Conservation (phyloP, 306 rosid genomes). For the Hippophae rhamnoides region DNA sequence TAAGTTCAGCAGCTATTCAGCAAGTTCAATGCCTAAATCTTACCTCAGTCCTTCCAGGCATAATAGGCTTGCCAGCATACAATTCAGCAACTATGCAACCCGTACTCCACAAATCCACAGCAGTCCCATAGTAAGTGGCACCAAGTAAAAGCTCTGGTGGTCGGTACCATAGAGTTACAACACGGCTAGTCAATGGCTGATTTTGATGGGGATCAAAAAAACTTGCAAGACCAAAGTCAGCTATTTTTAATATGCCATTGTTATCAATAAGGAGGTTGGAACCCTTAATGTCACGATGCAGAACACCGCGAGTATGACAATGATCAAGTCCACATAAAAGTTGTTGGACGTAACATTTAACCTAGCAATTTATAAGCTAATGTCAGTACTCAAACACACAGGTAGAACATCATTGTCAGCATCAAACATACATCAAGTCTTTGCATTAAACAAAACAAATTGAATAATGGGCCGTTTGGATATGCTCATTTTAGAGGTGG, state of each 20-base stretch:
- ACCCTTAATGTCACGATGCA: conserved; percentile 92
- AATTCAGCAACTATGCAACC: conserved; percentile 94
- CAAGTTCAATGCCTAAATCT: too few species aligned
- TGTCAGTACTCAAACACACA: conserved; percentile 1
- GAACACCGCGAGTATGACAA: conserved; percentile 74
- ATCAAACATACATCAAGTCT: not conserved
- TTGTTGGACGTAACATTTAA: conserved; percentile 92
- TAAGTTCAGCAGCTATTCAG: not conserved
- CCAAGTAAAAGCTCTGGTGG: conserved; percentile 95
- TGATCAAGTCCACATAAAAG: conserved; percentile 79
- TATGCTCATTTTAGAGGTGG: too few species aligned
- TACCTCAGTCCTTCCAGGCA: conserved; percentile 98
- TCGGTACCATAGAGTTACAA: conserved; percentile 91
- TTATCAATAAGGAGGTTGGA: conserved; percentile 90
- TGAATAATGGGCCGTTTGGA: too few species aligned
- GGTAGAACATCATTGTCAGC: not conserved
- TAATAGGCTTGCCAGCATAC: conserved; percentile 87
- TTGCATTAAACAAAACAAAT: too few species aligned
- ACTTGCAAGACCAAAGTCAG: conserved; percentile 91
- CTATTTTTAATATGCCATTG: conserved; percentile 70
- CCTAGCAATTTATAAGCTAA: conserved; percentile 45
- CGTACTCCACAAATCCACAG: conserved; percentile 89
- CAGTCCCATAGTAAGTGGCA: conserved; percentile 75
- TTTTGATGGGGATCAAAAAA: conserved; percentile 61
- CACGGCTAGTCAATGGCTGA: conserved; percentile 85